Base-by-base conservation (phyloP, 441 rosid species). In the Erodium texanum region DNA sequence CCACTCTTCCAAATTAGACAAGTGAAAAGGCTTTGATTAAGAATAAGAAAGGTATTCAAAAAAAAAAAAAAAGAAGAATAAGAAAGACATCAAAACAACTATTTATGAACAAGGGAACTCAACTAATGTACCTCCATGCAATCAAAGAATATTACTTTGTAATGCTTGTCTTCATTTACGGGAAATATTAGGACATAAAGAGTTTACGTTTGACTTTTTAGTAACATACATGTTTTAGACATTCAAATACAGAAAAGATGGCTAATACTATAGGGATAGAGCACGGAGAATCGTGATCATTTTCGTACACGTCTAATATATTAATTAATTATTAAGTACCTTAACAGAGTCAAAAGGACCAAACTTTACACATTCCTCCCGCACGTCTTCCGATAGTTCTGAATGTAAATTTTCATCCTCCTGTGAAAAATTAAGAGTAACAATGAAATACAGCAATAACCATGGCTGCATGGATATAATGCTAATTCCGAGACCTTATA, bases 301-400 rank as follows among this genome's bases (percentile, higher is more conserved):
- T 50, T 15, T 20, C 0, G 58, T 12, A 12, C 15, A n/a, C 4
- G 3, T n/a, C n/a, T 15, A 0, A 54, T 16, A 62, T 20, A 45
- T 22, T n/a, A n/a, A n/a, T n/a, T n/a, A n/a, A n/a, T n/a, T n/a
- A n/a, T n/a, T 15, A 43, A 74, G 70, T 82, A 94, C 99, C 97
- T 94, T 94, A 73, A 94, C 86, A 0, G 82, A 85, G 64, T 92
- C 96, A 66, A 89, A 70, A 3, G 92, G 96, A 71, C 97, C 98
- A 73, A 92, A 83, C 81, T 89, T 94, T 70, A 29, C 61, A 70
- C 96, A 89, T 81, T 94, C 99, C 74, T 87, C 98, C 81, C 75
- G 79, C 77, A 92, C 83, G 76, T 92, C 99, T 65, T 80, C 85
- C 80, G 92, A 92, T 69, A 94, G 76, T 66, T 94, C 99, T 19